Conservation (phyloP, 768 basidiomycete genomes). For the Harrya chromipes region DNA sequence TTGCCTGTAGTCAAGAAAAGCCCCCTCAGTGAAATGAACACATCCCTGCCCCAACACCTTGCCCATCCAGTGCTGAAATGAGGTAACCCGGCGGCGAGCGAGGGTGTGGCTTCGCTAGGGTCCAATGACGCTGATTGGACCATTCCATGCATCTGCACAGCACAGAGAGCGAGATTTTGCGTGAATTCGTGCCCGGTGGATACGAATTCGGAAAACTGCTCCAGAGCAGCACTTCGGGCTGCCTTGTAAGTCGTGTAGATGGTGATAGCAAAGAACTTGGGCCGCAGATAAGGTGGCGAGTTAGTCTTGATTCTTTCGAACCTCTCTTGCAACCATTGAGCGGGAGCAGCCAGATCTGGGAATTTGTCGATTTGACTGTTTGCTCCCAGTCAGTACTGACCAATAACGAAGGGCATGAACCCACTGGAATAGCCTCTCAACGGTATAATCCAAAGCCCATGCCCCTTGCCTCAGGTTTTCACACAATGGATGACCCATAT, state of each 20-base stretch:
- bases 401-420: conserved; percentile 29
- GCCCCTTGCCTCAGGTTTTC: conserved; percentile 81
- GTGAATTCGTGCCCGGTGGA: conserved; percentile 84
- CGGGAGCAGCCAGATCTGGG: conserved; percentile 68
- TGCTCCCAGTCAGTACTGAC: conserved; percentile 10
- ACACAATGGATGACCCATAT: conserved; percentile 90
- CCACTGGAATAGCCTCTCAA: conserved; percentile 65
- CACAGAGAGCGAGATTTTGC: conserved; percentile 82
- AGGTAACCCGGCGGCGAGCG: conserved; percentile 91
- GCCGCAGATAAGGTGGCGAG: conserved; percentile 85
- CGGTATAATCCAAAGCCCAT: conserved; percentile 92
- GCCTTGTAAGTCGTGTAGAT: conserved; percentile 92
- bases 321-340: conserved; percentile 84
- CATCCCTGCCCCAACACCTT: conserved; percentile 93
- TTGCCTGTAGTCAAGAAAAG: conserved; percentile 93
- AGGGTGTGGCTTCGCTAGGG: conserved; percentile 65
- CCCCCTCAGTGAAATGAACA: conserved; percentile 91
- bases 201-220: conserved; percentile 87
- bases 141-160: conserved; percentile 87
- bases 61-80: conserved; percentile 95
- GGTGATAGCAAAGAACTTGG: conserved; percentile 94
- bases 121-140: conserved; percentile 90
- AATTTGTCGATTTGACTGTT: conserved; percentile 56
- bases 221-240: conserved; percentile 75
- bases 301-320: conserved; percentile 74